phyloP scores from a whole-genome alignment of 768 basidiomycete genomes.

The Tricholoma matsutake region DNA sequence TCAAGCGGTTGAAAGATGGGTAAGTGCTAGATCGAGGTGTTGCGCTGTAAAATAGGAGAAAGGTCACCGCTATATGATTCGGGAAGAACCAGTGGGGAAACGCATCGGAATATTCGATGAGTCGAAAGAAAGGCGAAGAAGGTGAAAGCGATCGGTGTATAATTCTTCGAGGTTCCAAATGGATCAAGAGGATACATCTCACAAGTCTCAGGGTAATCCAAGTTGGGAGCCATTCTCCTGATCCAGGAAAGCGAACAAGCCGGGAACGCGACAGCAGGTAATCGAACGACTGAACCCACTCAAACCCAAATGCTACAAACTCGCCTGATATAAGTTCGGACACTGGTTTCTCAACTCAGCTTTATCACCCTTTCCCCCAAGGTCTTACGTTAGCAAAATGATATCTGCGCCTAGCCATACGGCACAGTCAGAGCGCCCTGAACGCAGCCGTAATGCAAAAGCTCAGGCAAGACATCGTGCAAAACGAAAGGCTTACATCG shows the following conservation, averaged over 20 bases:
- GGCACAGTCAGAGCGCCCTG: slow-evolving; percentile 63
- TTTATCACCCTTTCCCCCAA: slow-evolving; percentile 49
- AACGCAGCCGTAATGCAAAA: slow-evolving; percentile 83
- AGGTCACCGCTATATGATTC: slow-evolving; percentile 23
- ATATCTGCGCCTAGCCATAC: slow-evolving; percentile 59
- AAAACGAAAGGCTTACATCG: slow-evolving; percentile 91
- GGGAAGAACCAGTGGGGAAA: slow-evolving; percentile 5
- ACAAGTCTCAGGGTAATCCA: slow-evolving; percentile 34
- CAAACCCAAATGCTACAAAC: slow-evolving; percentile 32
- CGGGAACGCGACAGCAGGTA: slow-evolving; percentile 41
- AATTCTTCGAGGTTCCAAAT: slow-evolving; percentile 11
- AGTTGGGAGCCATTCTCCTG: slow-evolving; percentile 36
- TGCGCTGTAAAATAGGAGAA: slow-evolving; percentile 12
- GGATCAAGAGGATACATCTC: slow-evolving; percentile 17
- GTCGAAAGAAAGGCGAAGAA: background rate
- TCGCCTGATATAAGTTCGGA: slow-evolving; percentile 40
- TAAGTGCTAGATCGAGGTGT: slow-evolving; percentile 2
- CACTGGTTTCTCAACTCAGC: slow-evolving; percentile 38
- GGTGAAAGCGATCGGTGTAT: slow-evolving; percentile 2
- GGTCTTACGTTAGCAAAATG: slow-evolving; percentile 48
- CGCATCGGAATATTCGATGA: background rate
- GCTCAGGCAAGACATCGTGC: slow-evolving; percentile 89
- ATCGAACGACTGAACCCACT: slow-evolving; percentile 26
- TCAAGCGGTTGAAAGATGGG: background rate
- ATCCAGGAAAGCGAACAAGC: slow-evolving; percentile 50